Conservation (phyloP, 306 rosid genomes). For the Potentilla sterilis region DNA sequence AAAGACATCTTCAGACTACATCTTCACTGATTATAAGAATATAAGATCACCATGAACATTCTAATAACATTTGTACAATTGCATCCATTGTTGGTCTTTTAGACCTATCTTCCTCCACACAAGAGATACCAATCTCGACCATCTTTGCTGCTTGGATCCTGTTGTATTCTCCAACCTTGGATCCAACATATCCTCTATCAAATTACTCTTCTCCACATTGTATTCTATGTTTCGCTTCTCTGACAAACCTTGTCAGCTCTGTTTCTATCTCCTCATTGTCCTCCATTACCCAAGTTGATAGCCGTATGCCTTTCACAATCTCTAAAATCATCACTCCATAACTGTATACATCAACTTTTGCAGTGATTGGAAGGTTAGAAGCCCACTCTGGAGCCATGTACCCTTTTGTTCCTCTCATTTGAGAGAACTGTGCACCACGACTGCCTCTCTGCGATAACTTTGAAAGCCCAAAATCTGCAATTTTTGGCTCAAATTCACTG, state of each 20-base stretch:
- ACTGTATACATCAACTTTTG: slow-evolving; percentile 60
- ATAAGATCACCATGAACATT: background rate
- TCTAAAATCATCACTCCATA: slow-evolving; percentile 53
- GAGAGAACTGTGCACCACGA: slow-evolving; percentile 10
- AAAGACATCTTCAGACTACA: too few relatives aligned
- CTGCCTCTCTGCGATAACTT: slow-evolving; percentile 32
- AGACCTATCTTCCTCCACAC: slow-evolving; percentile 9
- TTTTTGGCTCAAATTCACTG: slow-evolving; percentile 43
- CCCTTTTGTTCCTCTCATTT: slow-evolving; percentile 44
- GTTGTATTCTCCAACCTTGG: background rate
- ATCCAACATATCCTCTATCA: slow-evolving; percentile 8
- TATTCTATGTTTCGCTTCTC: background rate
- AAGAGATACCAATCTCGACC: slow-evolving; percentile 14
- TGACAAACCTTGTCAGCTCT: background rate
- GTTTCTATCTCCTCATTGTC: background rate
- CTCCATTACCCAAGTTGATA: background rate
- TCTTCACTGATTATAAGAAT: too few relatives aligned
- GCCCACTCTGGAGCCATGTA: slow-evolving; percentile 69
- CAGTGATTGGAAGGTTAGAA: slow-evolving; percentile 40
- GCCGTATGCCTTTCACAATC: slow-evolving; percentile 28
- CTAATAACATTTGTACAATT: background rate
- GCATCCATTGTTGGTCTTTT: slow-evolving; percentile 16
- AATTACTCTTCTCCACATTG: background rate
- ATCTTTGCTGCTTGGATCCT: slow-evolving; percentile 9
- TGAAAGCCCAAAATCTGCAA: slow-evolving; percentile 55